Conservation (phyloP, 352 stramenopile genomes). For the Aphanomyces euteiches region DNA sequence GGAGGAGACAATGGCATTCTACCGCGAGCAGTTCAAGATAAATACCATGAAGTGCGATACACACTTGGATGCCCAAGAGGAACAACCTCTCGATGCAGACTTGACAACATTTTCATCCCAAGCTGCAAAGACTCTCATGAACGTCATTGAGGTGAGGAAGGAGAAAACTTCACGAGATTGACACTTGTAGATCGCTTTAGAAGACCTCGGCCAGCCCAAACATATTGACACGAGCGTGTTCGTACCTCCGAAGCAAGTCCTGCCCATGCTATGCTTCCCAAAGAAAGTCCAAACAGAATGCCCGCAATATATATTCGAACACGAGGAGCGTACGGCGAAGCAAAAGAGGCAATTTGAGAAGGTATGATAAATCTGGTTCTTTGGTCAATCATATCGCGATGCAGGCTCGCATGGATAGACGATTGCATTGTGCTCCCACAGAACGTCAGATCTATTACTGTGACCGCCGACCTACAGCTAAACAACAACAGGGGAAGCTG, state of each 20-base stretch:
- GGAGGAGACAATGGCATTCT: slow-evolving; percentile 18
- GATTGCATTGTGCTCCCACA: neutral
- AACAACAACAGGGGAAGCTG: neutral
- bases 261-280: neutral
- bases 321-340: neutral
- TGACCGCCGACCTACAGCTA: neutral
- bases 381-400: neutral
- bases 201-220: neutral
- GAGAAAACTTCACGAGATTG: too few relatives aligned
- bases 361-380: neutral
- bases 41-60: neutral
- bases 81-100: neutral
- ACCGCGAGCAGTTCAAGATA: slow-evolving; percentile 16
- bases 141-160: slow-evolving; percentile 1
- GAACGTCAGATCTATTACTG: slow-evolving; percentile 12
- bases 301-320: neutral
- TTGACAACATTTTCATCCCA: neutral
- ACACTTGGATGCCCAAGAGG: neutral
- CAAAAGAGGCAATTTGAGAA: neutral
- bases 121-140: neutral
- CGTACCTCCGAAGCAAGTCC: neutral
- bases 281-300: slow-evolving; percentile 1
- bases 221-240: slow-evolving; percentile 1
- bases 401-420: neutral
- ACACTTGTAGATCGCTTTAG: neutral